A percentile compares a stretch with the other conserved stretches of the same genome.
Conservation (phyloP, 768 basidiomycete species). For the Pleurotus djamor region DNA sequence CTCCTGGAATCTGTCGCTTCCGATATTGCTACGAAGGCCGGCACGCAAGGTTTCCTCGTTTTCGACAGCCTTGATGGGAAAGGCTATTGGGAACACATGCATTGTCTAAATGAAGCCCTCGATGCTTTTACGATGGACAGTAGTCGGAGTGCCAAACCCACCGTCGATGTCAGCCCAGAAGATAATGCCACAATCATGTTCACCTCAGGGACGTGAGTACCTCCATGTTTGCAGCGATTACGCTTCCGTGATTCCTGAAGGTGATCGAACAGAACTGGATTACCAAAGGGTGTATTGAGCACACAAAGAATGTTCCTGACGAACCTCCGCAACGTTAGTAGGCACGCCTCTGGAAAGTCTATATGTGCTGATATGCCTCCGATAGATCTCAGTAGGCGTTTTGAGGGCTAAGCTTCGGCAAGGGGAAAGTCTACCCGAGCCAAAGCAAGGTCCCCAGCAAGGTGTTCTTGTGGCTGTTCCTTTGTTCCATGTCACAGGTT, state of each 20-base stretch:
- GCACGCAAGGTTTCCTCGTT: constrained; percentile 37
- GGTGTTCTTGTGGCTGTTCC: constrained; percentile 50
- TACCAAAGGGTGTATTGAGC: constrained; percentile 47
- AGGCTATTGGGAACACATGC: constrained; percentile 39
- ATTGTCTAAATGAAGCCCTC: constrained; percentile 31
- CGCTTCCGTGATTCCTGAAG: background rate
- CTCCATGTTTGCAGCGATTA: background rate
- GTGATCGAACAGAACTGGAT: constrained; percentile 17
- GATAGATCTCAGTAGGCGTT: constrained; percentile 28
- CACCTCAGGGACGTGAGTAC: constrained; percentile 40
- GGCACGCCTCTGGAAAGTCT: background rate
- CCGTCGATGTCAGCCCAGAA: constrained; percentile 34
- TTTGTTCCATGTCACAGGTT: constrained; percentile 57
- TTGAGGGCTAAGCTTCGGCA: constrained; percentile 33
- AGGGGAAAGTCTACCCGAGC: constrained; percentile 31
- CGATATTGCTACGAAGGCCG: constrained; percentile 24
- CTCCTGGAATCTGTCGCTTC: constrained; percentile 23
- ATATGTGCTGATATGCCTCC: background rate
- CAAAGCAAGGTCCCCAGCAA: constrained; percentile 34
- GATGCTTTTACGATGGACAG: constrained; percentile 28
- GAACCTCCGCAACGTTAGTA: constrained; percentile 40
- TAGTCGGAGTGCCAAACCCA: constrained; percentile 23
- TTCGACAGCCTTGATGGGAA: constrained; percentile 38
- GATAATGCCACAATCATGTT: constrained; percentile 52
- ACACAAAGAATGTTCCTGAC: constrained; percentile 49